Base-by-base conservation (phyloP, 306 rosid species). In the Ammopiptanthus mongolicus region DNA sequence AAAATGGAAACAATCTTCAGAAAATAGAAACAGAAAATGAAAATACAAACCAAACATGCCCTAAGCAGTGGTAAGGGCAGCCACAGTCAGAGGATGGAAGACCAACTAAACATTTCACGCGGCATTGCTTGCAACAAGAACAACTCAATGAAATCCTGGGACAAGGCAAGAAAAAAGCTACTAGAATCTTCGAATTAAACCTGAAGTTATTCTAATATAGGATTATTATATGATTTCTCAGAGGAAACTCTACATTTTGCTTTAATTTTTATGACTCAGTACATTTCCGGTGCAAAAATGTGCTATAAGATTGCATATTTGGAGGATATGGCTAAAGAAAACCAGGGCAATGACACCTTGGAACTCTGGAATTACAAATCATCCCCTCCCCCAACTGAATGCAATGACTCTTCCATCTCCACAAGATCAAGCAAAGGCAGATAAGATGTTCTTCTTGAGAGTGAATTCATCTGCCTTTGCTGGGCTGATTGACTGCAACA, bases 401-500 rank as follows among this genome's bases (percentile, higher is more conserved):
- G 31, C 22, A 23, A 56, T 62, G 71, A 46, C 44, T 51, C 63
- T 75, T 62, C 56, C 33, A 53, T 17, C 66, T 56, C 69, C 82
- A 7, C 83, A 64, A 47, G 74, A 87, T 75, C 89, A 89, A 69
- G 80, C 76, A 52, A 88, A 95, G 72, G 86, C 75, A 25, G 88
- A 86, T 36, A 95, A 85, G 55, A 95, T 82, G 84, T 92, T 90
- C 93, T 84, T 95, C 97, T 92, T 95, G 44, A 90, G 87, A 57
- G 86, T 85, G 75, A 95, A 81, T 73, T 91, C 97, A 78, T 95
- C 99, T 9, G 96, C 92, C 88, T 91, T 95, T 4, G 80, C 77
- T 34, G 93, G 89, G 92, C 87, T 91, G 75, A 93, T 81, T 47
- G 96, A 77, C 97, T 95, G 96, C 79, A 60, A 8, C 53, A 51